A percentile compares a stretch with the other conserved stretches of the same genome.
Evolutionary conservation across 1,284 basidiomycete species (phyloP).

Genomic region (Prillingera fragicola): DNA sequence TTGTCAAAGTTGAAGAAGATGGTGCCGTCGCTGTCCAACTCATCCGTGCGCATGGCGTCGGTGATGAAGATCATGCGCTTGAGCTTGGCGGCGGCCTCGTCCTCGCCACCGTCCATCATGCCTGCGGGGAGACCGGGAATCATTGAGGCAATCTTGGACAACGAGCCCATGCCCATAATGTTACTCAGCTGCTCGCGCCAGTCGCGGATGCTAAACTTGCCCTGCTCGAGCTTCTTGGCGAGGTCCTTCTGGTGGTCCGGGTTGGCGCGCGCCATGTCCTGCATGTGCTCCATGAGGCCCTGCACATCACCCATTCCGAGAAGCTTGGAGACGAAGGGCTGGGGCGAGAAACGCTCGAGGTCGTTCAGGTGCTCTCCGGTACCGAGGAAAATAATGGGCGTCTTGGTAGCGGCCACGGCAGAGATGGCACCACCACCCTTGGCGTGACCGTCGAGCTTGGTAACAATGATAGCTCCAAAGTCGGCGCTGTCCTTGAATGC

Average conservation of each 20-base stretch:
- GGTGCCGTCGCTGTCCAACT: conserved; percentile 93
- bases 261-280: conserved; percentile 84
- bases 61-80: conserved; percentile 99
- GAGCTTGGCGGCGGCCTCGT: conserved; percentile 77
- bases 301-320: conserved; percentile 94
- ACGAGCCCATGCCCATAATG: conserved; percentile 98
- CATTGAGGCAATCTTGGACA: conserved; percentile 98
- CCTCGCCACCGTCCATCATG: conserved; percentile 80
- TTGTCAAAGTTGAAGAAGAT: conserved; percentile 71
- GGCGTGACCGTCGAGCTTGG: conserved; percentile 99
- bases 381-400: conserved; percentile 97
- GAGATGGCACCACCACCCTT: conserved; percentile 99
- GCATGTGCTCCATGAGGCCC: conserved; percentile 96
- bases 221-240: conserved; percentile 96
- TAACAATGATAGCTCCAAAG: conserved; percentile 98
- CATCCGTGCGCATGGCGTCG: conserved; percentile 89
- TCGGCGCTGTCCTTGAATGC: conserved; percentile 98
- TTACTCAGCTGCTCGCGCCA: conserved; percentile 97
- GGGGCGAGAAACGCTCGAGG: conserved; percentile 89
- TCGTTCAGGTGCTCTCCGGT: conserved; percentile 96
- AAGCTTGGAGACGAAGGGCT: conserved; percentile 95
- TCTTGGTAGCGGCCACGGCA: conserved; percentile 87
- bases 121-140: conserved; percentile 93
- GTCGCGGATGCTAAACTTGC: conserved; percentile 91
- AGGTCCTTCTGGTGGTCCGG: conserved; percentile 97